Percentiles rank a stretch among this genome's conserved stretches.
Conservation (phyloP, 352 stramenopile genomes). For the Phytophthora constricta region DNA sequence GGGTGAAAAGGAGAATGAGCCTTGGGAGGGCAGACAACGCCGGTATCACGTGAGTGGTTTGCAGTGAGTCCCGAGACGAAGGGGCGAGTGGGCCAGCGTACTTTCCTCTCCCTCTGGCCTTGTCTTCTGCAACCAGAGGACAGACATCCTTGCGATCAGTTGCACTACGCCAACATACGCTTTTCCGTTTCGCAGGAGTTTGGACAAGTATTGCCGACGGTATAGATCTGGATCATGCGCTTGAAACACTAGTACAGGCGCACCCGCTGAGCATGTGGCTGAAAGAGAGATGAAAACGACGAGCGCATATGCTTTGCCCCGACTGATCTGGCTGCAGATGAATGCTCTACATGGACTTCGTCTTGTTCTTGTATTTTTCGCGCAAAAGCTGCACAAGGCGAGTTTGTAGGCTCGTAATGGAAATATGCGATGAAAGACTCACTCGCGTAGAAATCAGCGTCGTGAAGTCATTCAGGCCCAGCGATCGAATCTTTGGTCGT, state of each 20-base stretch:
- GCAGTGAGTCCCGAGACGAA: not conserved
- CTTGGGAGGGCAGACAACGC: slow-evolving; percentile 2
- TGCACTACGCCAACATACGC: too few relatives aligned
- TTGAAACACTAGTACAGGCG: not conserved
- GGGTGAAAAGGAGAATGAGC: slow-evolving; percentile 40
- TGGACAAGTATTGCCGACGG: too few relatives aligned
- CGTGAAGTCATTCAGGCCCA: too few relatives aligned
- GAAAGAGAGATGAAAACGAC: not conserved
- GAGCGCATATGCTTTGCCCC: too few relatives aligned
- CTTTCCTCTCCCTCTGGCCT: slow-evolving; percentile 32
- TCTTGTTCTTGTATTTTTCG: too few relatives aligned
- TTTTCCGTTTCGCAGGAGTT: too few relatives aligned
- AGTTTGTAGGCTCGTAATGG: too few relatives aligned
- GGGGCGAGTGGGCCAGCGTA: slow-evolving; percentile 16
- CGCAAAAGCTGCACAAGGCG: too few relatives aligned
- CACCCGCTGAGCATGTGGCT: not conserved
- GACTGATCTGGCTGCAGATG: too few relatives aligned
- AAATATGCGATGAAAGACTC: too few relatives aligned
- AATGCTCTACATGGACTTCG: too few relatives aligned
- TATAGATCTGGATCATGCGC: not conserved
- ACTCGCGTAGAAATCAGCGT: too few relatives aligned
- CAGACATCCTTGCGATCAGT: slow-evolving; percentile 18
- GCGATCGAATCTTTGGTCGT: not conserved
- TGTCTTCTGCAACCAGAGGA: not conserved
- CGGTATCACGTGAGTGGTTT: not conserved